These are phyloP conservation scores for Mycena filopes DNA, from an alignment of 768 basidiomycete genomes.

Conservation along the genomic window DNA sequence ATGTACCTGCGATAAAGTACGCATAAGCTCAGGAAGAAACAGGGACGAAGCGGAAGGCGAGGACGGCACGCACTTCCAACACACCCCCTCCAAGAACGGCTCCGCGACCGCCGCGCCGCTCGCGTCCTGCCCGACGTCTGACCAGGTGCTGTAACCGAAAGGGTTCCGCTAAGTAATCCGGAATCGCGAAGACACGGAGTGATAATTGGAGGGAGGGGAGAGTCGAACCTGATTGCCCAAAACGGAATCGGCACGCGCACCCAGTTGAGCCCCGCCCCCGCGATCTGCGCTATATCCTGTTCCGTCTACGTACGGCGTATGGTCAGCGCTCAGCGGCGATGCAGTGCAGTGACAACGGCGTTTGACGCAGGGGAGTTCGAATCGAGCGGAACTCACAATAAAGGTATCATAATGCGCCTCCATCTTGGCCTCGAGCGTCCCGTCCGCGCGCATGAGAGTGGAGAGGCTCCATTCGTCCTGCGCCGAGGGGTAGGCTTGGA, in stretches of 20 bases:
- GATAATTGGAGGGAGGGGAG: not conserved
- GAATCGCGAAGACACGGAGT: not conserved
- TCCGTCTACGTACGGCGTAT: too few species aligned
- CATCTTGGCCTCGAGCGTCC: too few species aligned
- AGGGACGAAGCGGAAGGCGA: not conserved
- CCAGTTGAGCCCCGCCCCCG: slow-evolving; percentile 90
- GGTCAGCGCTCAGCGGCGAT: too few species aligned
- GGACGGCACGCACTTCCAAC: slow-evolving; percentile 83
- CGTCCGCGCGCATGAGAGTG: too few species aligned
- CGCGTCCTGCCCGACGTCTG: slow-evolving; percentile 49
- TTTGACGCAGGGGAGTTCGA: too few species aligned
- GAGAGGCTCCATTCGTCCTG: too few species aligned
- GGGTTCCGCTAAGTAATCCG: not conserved
- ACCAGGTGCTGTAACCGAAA: slow-evolving; percentile 44
- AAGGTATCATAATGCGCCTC: too few species aligned
- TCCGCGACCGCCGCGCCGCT: slow-evolving; percentile 39
- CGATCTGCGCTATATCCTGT: slow-evolving; percentile 88
- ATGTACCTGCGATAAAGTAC: slow-evolving; percentile 69
- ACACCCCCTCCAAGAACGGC: slow-evolving; percentile 78
- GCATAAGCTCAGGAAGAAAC: not conserved
- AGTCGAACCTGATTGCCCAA: slow-evolving; percentile 77
- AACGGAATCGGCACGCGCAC: slow-evolving; percentile 84
- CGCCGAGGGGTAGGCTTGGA: too few species aligned
- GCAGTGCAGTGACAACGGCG: too few species aligned
- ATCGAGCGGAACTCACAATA: too few species aligned